Conservation (phyloP, 2,329 filamentous ascomycete species). For the Alternaria triticimaculans region DNA sequence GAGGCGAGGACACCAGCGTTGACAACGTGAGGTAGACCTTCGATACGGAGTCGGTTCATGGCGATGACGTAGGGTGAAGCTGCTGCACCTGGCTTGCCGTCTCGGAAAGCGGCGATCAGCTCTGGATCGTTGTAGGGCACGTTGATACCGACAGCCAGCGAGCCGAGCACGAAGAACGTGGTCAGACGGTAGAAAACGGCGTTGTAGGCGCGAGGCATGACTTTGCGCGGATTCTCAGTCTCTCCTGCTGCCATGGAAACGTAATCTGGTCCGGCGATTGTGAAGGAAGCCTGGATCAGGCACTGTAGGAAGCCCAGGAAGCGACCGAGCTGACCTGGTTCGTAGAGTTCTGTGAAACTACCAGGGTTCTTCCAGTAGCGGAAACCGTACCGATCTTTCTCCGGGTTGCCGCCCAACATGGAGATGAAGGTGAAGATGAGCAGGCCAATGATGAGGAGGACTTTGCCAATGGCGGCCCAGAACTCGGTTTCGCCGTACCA, state of each 20-base stretch:
- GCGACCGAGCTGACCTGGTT: slow-evolving; percentile 70
- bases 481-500: slow-evolving; percentile 69
- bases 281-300: slow-evolving; percentile 65
- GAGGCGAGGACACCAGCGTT: slow-evolving; percentile 64
- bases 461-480: slow-evolving; percentile 68
- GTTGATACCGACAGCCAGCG: slow-evolving; percentile 72
- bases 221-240: slow-evolving; percentile 53
- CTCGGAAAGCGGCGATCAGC: slow-evolving; percentile 66
- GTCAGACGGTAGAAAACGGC: slow-evolving; percentile 80
- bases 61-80: slow-evolving; percentile 70
- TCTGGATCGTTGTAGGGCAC: slow-evolving; percentile 71
- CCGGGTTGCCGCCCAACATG: slow-evolving; percentile 83
- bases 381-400: slow-evolving; percentile 58
- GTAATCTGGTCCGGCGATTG: slow-evolving; percentile 57
- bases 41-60: slow-evolving; percentile 61
- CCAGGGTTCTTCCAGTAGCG: slow-evolving; percentile 66
- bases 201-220: slow-evolving; percentile 76
- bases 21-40: slow-evolving; percentile 64
- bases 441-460: slow-evolving; percentile 55
- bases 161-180: slow-evolving; percentile 76
- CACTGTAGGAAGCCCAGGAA: slow-evolving; percentile 80
- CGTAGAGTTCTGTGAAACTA: slow-evolving; percentile 69
- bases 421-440: slow-evolving; percentile 73
- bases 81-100: slow-evolving; percentile 69
- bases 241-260: slow-evolving; percentile 58